Percentiles rank a stretch among this genome's conserved stretches.
These are phyloP conservation scores for Ophiostoma tasmaniense DNA, from an alignment of 2,329 filamentous ascomycete species.

Conservation along the genomic window DNA sequence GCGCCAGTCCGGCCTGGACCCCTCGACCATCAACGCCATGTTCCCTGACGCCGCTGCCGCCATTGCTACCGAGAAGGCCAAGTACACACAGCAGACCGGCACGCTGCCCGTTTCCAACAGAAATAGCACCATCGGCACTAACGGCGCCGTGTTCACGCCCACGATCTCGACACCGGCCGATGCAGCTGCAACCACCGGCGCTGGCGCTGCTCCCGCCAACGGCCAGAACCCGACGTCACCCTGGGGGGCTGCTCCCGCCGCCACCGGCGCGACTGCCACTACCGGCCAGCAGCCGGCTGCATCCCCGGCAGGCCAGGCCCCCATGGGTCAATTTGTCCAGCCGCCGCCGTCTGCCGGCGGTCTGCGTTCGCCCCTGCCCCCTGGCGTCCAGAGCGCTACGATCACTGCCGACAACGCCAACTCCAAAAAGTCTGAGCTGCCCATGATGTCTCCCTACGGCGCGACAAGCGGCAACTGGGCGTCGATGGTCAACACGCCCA, in stretches of 20 bases:
- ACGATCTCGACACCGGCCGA: conserved; percentile 65
- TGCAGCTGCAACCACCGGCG: conserved; percentile 43
- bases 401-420: conserved; percentile 53
- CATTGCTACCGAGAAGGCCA: conserved; percentile 97
- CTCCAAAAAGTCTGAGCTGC: conserved; percentile 57
- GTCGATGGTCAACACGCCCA: conserved; percentile 95
- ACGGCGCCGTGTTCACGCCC: conserved; percentile 59
- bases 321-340: conserved; percentile 94
- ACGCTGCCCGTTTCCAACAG: conserved; percentile 84
- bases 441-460: conserved; percentile 76
- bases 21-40: conserved; percentile 94
- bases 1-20: conserved; percentile 88
- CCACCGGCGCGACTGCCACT: conserved; percentile 40
- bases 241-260: conserved; percentile 51
- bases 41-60: conserved; percentile 96
- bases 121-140: conserved; percentile 75
- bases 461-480: conserved; percentile 83
- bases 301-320: conserved; percentile 59
- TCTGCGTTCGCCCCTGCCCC: conserved; percentile 69
- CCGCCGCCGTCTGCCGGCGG: conserved; percentile 61
- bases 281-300: conserved; percentile 56
- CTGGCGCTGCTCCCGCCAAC: conserved; percentile 51
- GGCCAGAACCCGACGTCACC: conserved; percentile 65
- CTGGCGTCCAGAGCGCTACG: conserved; percentile 68
- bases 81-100: conserved; percentile 92